These are phyloP conservation scores for Solanum neorickii DNA, from an alignment of 257 asterid genomes.

Conservation along the genomic window DNA sequence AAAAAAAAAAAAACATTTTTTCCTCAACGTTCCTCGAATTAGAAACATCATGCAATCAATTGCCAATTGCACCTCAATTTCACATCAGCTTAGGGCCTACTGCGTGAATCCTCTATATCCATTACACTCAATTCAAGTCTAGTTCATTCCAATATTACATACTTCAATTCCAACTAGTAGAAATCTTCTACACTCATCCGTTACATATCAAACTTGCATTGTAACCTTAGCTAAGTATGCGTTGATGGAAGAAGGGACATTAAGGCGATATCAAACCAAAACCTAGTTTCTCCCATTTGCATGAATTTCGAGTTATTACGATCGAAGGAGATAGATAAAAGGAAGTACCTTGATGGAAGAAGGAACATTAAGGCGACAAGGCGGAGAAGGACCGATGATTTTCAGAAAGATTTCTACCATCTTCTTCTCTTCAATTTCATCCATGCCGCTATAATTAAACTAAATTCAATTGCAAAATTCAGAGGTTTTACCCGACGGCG, in stretches of 20 bases:
- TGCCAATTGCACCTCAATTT: neutral
- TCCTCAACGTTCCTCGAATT: neutral
- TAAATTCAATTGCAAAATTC: slow-evolving; percentile 7
- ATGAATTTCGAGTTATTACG: neutral
- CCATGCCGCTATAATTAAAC: neutral
- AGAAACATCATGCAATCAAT: neutral
- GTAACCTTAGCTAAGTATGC: neutral
- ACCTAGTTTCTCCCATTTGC: neutral
- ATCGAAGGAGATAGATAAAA: neutral
- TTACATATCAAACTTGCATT: neutral
- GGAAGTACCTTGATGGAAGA: slow-evolving; percentile 49
- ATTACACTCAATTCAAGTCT: neutral
- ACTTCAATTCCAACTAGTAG: neutral
- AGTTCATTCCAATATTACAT: neutral
- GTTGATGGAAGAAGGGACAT: neutral
- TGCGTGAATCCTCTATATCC: neutral
- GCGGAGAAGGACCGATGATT: slow-evolving; percentile 71
- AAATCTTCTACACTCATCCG: neutral
- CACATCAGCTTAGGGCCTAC: neutral
- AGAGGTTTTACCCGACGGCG: neutral
- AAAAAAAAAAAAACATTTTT: neutral
- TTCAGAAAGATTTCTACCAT: slow-evolving; percentile 52
- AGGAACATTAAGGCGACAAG: slow-evolving; percentile 56
- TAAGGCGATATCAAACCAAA: neutral
- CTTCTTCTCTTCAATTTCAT: slow-evolving; percentile 1